Evolutionary conservation across 768 basidiomycete genomes (phyloP).

Genomic region (Pleurotus citrinopileatus): DNA sequence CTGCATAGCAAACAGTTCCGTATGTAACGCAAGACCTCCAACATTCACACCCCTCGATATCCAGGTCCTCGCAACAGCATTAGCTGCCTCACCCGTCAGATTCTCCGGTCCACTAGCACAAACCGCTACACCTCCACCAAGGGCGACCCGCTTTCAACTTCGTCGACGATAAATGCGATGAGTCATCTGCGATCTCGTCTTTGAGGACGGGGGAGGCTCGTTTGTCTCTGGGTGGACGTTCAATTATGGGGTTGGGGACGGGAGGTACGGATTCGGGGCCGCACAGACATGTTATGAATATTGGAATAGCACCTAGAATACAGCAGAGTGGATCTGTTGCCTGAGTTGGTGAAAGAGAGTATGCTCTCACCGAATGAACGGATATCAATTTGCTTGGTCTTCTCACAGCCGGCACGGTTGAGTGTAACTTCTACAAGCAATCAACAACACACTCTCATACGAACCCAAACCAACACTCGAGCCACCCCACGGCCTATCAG

Average conservation of each 20-base stretch:
- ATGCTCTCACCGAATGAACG: slow-evolving; percentile 59
- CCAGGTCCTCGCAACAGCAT: slow-evolving; percentile 71
- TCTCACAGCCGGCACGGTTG: slow-evolving; percentile 42
- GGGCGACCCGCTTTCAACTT: slow-evolving; percentile 27
- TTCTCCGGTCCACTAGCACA: slow-evolving; percentile 79
- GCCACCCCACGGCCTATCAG: slow-evolving; percentile 90
- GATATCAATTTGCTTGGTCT: slow-evolving; percentile 65
- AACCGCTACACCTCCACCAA: slow-evolving; percentile 66
- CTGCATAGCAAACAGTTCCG: slow-evolving; percentile 63
- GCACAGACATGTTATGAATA: slow-evolving; percentile 79
- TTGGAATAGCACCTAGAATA: slow-evolving; percentile 33
- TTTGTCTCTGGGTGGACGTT: slow-evolving; percentile 36
- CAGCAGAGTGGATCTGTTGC: no score
- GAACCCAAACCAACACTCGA: slow-evolving; percentile 67
- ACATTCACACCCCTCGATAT: slow-evolving; percentile 36
- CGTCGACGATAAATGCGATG: background rate
- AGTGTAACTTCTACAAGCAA: slow-evolving; percentile 73
- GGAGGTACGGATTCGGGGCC: slow-evolving; percentile 60
- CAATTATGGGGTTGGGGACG: slow-evolving; percentile 58
- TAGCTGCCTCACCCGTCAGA: slow-evolving; percentile 68
- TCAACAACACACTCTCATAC: slow-evolving; percentile 69
- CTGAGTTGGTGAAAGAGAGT: slow-evolving; percentile 1
- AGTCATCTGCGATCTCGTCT: background rate
- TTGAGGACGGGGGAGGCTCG: background rate
- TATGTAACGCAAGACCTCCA: slow-evolving; percentile 72